Evolutionary conservation across 1,284 basidiomycete genomes (phyloP).

Genomic region (Ganoderma meredithae): DNA sequence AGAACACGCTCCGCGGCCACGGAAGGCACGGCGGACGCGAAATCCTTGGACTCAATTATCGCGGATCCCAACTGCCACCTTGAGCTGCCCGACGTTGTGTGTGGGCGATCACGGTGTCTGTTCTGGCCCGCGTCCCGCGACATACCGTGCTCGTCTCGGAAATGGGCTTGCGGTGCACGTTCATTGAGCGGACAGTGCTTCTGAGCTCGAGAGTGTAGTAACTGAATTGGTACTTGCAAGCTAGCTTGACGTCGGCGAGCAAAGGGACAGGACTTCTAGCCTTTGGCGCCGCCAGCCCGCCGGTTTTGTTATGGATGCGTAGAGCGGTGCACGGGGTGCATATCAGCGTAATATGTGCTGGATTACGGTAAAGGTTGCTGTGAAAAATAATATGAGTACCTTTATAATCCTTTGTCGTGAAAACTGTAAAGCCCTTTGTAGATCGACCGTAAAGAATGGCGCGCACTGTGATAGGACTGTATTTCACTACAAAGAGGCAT

Average conservation of each 20-base stretch:
- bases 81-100: background rate
- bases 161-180: background rate
- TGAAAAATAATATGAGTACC: no score
- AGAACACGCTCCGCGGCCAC: background rate
- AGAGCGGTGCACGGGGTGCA: no score
- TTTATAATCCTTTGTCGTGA: no score
- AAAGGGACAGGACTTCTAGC: no score
- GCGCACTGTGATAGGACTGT: no score
- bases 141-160: background rate
- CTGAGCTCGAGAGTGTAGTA: background rate
- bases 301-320: no score
- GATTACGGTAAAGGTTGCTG: no score
- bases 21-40: background rate
- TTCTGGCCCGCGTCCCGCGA: background rate
- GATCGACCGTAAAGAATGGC: no score
- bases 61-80: background rate
- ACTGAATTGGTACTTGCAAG: background rate
- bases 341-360: no score
- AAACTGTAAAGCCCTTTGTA: no score
- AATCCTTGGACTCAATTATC: background rate
- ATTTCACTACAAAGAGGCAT: no score
- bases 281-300: no score
- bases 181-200: background rate
- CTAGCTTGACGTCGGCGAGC: background rate
- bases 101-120: background rate